Evolutionary conservation across 805 yeast species (phyloP), one percentile per base, ranked within the genome.

Genomic region (Grigorovia humatica): DNA sequence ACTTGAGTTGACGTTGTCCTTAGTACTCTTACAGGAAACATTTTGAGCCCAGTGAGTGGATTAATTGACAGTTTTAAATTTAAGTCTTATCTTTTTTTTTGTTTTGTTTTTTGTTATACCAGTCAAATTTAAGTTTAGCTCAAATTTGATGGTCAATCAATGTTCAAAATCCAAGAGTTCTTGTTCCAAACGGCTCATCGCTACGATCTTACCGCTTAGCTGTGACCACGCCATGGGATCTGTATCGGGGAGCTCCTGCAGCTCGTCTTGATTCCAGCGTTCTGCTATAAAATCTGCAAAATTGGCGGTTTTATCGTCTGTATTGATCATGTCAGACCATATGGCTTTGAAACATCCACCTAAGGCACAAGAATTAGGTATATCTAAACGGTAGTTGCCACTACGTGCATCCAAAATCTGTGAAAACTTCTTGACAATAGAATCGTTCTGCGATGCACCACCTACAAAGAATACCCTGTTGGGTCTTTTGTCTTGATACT

Each of bases 331-430:
- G 52, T 65, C 68, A 42, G 87, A 78, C 95, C 95, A 88, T 47
- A 82, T 72, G 1, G 96, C 91, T 63, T 86, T 85, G 69, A 77
- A 86, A 44, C 95, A 91, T 4, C 96, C 96, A 27, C 96, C 96
- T 40, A 87, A 67, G 0, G 96, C 96, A 74, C 96, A 89, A 1
- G 96, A 93, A 68, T 89, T 89, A 8, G 91, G 81, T 47, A 87
- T 78, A 60, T 86, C 89, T 42, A 85, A 82, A 54, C 80, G 78
- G 64, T 68, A 86, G 55, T 84, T 81, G 1, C 90, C 93, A 38
- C 71, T 64, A 1, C 73, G 68, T 23, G 70, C 62, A 5, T 89
- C 90, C 40, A 89, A 67, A 8, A 89, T 81, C 12, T 82, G 72
- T 11, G 89, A 81, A 72, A 86, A 83, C 56, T 79, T 83, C 19